phyloP scores from a whole-genome alignment of 2,329 filamentous ascomycete species.

The Ophiostoma novo-ulmi region DNA sequence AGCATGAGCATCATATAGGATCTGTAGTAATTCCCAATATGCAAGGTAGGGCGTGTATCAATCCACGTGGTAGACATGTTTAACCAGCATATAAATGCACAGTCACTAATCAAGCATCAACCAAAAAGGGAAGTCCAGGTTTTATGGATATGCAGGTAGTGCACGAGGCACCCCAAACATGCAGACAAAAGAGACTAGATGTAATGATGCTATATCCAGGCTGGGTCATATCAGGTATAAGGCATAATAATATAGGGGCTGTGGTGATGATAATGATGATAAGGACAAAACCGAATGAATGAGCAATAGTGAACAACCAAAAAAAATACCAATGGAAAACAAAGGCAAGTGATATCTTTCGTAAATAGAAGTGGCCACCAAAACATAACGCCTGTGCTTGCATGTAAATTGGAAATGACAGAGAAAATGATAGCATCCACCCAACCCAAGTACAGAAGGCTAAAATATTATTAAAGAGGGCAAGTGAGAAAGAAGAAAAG shows the following conservation, averaged over 20 bases:
- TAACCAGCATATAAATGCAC: background rate
- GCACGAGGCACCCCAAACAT: background rate
- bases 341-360: background rate
- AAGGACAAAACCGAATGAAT: background rate
- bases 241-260: background rate
- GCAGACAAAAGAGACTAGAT: conserved; percentile 3
- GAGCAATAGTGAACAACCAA: background rate
- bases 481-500: background rate
- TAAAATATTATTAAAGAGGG: background rate
- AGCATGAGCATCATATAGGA: no score
- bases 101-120: background rate
- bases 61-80: background rate
- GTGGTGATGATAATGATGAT: background rate
- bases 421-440: background rate
- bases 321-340: background rate
- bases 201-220: background rate
- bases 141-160: background rate
- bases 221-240: background rate
- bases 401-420: background rate
- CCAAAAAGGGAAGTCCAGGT: background rate
- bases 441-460: background rate
- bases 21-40: background rate
- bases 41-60: background rate
- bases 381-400: conserved; percentile 10
- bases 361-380: conserved; percentile 1